Evolutionary conservation across 345 rosid genomes (phyloP), one percentile per base, ranked within the genome.

Genomic region (Streptanthus diversifolius): DNA sequence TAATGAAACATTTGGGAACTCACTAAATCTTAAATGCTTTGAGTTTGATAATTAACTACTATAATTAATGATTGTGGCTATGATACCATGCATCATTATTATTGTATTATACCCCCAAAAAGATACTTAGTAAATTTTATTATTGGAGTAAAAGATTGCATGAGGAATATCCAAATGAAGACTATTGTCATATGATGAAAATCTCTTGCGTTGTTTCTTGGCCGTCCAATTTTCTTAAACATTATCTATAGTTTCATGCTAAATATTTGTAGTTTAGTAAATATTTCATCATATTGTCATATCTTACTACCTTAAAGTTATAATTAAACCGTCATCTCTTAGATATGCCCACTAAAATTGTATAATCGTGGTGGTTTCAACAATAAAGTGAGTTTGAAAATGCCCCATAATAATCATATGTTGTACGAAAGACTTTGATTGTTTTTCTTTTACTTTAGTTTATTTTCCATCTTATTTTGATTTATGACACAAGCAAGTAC

Each of bases 171-270:
- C 37, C 40, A 68, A 36, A 19, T 45, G 66, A 76, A 69, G 69
- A 68, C 43, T 55, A 19, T 61, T 45, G 66, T 69, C 80, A 76
- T 76, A 75, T 70, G 80, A 47, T 33, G 41, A 30, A 27, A 54
- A 70, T 76, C 77, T 73, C 40, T 37, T 24, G 3, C 40, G 25
- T 73, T 21, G 36, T 39, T n/a, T 67, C 61, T 2, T 66, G 55
- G 30, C 59, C 62, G 54, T 66, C 19, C 68, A 54, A 66, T 74
- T 7, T 47, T 66, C 35, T n/a, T n/a, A n/a, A n/a, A n/a, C n/a
- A n/a, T n/a, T n/a, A n/a, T n/a, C n/a, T n/a, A n/a, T n/a, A n/a
- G n/a, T n/a, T n/a, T n/a, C n/a, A n/a, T n/a, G n/a, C n/a, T n/a
- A n/a, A n/a, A n/a, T n/a, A n/a, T n/a, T n/a, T n/a, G n/a, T n/a